A percentile compares a stretch with the other conserved stretches of the same genome.
These are phyloP conservation scores for Ophiostoma montium DNA, from an alignment of 2,329 filamentous ascomycete species.

Conservation along the genomic window DNA sequence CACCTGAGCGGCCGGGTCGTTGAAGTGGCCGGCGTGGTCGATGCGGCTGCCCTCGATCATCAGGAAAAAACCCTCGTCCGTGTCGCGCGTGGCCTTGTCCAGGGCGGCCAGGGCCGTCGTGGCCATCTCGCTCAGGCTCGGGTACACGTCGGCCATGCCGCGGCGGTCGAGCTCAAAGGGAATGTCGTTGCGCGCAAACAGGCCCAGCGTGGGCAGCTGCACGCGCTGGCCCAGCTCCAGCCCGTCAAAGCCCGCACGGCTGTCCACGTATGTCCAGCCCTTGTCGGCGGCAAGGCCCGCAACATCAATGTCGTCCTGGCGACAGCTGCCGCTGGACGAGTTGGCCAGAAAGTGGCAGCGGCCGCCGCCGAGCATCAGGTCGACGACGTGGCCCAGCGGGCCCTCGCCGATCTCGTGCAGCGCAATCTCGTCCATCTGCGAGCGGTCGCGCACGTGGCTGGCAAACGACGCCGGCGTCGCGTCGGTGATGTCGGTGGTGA, in stretches of 20 bases:
- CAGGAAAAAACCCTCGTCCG: conserved; percentile 88
- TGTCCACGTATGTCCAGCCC: conserved; percentile 67
- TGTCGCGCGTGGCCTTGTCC: conserved; percentile 65
- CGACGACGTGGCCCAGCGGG: conserved; percentile 72
- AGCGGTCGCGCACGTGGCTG: conserved; percentile 65
- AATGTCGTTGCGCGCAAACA: conserved; percentile 71
- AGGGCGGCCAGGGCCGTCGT: conserved; percentile 66
- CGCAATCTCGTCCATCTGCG: conserved; percentile 81
- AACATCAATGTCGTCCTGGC: conserved; percentile 64
- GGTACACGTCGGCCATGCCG: conserved; percentile 65
- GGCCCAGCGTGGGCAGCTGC: conserved; percentile 68
- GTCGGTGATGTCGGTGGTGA: conserved; percentile 89
- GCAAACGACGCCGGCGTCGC: conserved; percentile 94
- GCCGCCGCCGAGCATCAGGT: conserved; percentile 86
- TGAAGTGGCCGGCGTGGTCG: conserved; percentile 82
- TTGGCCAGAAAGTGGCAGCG: conserved; percentile 89
- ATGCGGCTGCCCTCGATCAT: conserved; percentile 98
- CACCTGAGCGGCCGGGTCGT: conserved; percentile 72
- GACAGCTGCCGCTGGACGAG: conserved; percentile 64
- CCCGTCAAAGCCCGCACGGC: conserved; percentile 60
- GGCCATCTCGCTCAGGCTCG: conserved; percentile 85
- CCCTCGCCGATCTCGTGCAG: conserved; percentile 84
- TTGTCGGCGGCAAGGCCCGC: conserved; percentile 56
- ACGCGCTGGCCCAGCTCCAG: conserved; percentile 53
- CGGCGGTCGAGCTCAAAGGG: conserved; percentile 88